phyloP scores from a whole-genome alignment of 2,329 filamentous ascomycete species.

The Colletotrichum sp. region DNA sequence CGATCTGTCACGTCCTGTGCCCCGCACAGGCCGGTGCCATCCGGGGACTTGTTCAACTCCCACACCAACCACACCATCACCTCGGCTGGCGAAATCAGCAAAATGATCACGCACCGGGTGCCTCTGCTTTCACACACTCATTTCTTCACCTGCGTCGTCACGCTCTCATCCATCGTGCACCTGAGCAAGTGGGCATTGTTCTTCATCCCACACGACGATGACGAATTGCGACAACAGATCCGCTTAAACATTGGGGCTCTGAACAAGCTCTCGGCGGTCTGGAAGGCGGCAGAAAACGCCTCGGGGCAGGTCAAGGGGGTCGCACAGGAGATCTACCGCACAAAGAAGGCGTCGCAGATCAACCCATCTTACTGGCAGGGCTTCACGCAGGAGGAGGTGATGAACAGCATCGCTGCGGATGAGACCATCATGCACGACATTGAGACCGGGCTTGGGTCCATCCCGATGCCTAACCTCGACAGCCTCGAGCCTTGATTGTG shows the following conservation, averaged over 20 bases:
- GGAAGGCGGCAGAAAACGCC: constrained; percentile 74
- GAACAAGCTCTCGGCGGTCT: constrained; percentile 70
- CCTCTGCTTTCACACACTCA: constrained; percentile 77
- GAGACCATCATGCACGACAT: constrained; percentile 66
- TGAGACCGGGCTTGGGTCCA: constrained; percentile 33
- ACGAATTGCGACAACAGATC: constrained; percentile 75
- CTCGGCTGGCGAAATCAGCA: constrained; percentile 78
- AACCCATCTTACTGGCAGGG: constrained; percentile 60
- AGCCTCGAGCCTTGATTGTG: neutral
- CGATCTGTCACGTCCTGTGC: constrained; percentile 70
- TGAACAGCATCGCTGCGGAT: constrained; percentile 59
- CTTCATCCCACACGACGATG: constrained; percentile 64
- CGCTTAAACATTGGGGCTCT: constrained; percentile 80
- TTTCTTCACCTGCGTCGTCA: constrained; percentile 83
- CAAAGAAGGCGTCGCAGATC: constrained; percentile 60
- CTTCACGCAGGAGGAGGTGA: constrained; percentile 59
- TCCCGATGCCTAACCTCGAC: neutral
- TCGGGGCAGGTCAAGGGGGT: constrained; percentile 77
- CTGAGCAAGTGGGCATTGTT: constrained; percentile 78
- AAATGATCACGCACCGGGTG: constrained; percentile 75
- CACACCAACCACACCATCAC: constrained; percentile 84
- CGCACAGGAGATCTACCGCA: constrained; percentile 74
- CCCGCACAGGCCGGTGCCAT: constrained; percentile 56
- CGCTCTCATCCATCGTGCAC: constrained; percentile 80
- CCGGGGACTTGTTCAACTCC: constrained; percentile 59